Conservation (phyloP, 2,329 filamentous ascomycete genomes). For the Xylaria sp. region DNA sequence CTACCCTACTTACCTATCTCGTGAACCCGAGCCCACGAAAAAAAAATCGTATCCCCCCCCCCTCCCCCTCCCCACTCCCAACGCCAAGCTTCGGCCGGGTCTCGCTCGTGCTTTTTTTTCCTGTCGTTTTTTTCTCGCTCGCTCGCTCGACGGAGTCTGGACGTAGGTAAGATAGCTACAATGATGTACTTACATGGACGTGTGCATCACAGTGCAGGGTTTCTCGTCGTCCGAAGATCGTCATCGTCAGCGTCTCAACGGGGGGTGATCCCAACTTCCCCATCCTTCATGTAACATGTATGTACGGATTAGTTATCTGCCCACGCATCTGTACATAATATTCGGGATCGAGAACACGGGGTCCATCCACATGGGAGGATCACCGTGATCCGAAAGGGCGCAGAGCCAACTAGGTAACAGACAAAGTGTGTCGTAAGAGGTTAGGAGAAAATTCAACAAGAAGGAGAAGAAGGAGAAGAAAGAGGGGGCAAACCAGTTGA, state of each 20-base stretch:
- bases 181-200: not conserved
- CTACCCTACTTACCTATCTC: not conserved
- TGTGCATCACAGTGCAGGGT: constrained; percentile 4
- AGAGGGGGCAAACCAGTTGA: not conserved
- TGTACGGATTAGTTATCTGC: no score
- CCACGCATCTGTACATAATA: no score
- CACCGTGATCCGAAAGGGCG: no score
- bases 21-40: no score
- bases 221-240: not conserved
- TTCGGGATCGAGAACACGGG: no score
- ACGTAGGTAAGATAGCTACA: not conserved
- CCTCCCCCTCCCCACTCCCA: not conserved
- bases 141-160: not conserved
- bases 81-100: not conserved
- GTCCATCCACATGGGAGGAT: no score
- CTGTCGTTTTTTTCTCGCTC: not conserved
- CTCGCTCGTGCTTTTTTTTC: not conserved
- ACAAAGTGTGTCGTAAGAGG: no score
- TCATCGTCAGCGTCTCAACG: not conserved
- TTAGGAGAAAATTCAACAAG: not conserved
- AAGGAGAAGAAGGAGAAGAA: not conserved
- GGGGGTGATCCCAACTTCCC: not conserved
- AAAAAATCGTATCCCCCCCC: no score
- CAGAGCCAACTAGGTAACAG: no score
- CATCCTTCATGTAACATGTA: not conserved